Base-by-base conservation (phyloP, 2,329 filamentous ascomycete species). In the Aspergillus ruber region DNA sequence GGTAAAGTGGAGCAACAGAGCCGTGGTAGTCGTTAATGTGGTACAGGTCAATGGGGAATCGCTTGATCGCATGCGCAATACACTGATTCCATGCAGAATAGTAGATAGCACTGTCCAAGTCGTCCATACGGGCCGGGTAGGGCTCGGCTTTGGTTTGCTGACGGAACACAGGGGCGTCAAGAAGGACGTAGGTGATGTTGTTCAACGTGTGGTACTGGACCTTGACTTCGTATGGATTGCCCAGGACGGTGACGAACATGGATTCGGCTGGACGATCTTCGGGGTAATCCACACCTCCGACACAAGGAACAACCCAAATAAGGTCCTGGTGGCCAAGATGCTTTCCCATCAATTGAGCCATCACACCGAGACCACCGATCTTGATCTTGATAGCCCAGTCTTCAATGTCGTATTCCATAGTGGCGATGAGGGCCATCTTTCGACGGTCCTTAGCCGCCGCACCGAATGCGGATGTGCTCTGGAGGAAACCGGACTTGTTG, bases 1-100 rank as follows among this genome's bases (percentile, higher is more conserved):
- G 72, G 59, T 86, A 83, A 1, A 85, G 71, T 2, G 82, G 82
- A 38, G 83, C 83, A 10, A 81, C 64, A 3, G 80, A 77, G 45
- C 81, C 81, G 53, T 84, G 81, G 58, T 83, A 84, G 58, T 82
- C 81, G 63, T 84, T 84, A 62, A 83, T 80, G 59, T 84, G 81
- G 61, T 84, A 84, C n/a, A 84, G 60, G 55, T 83, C 79, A 49
- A 82, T 71, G 0, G 78, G 74, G 60, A 85, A 86, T 13, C 83
- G 77, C 47, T 76, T 75, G 54, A 84, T 77, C 1, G 81, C 69
- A 54, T 82, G 75, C 6, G 82, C 81, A 56, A 86, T 84, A 60
- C 83, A 86, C 62, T 81, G 79, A 53, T 86, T 86, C 83, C 83
- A 86, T 2, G 81, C 81, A 2, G 80, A 84, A 60, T 85, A 85